Percentiles rank a stretch among this genome's conserved stretches.
phyloP scores from a whole-genome alignment of 2,329 filamentous ascomycete genomes.

The Botrytis paeoniae region DNA sequence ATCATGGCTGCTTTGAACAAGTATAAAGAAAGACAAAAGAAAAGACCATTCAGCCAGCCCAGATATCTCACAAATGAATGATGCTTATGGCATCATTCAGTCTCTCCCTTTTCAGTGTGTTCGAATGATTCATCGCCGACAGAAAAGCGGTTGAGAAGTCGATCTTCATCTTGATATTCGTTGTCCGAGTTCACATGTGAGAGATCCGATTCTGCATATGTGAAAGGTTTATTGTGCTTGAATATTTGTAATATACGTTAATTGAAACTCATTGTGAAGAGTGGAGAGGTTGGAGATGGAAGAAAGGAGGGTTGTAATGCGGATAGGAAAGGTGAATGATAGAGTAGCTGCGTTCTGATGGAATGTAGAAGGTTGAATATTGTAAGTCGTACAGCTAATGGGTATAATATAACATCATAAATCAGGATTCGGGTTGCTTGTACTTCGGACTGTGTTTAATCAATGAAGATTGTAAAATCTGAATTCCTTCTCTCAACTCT shows the following conservation, averaged over 20 bases:
- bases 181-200: background rate
- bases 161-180: background rate
- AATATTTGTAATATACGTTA: background rate
- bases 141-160: background rate
- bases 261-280: background rate
- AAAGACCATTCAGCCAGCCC: background rate
- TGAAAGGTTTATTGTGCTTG: background rate
- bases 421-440: background rate
- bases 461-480: background rate
- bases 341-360: background rate
- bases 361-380: background rate
- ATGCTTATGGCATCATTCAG: background rate
- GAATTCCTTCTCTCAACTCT: background rate
- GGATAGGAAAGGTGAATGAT: background rate
- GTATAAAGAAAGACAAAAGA: background rate
- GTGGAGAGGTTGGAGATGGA: background rate
- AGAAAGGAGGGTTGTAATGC: background rate
- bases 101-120: background rate
- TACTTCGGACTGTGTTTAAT: background rate
- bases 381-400: background rate
- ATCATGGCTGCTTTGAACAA: background rate
- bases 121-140: background rate
- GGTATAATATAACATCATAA: background rate
- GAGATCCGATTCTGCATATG: background rate
- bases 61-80: background rate